Base-by-base conservation (phyloP, 371 early-diverging fungal species). In the Gilbertella persicaria region DNA sequence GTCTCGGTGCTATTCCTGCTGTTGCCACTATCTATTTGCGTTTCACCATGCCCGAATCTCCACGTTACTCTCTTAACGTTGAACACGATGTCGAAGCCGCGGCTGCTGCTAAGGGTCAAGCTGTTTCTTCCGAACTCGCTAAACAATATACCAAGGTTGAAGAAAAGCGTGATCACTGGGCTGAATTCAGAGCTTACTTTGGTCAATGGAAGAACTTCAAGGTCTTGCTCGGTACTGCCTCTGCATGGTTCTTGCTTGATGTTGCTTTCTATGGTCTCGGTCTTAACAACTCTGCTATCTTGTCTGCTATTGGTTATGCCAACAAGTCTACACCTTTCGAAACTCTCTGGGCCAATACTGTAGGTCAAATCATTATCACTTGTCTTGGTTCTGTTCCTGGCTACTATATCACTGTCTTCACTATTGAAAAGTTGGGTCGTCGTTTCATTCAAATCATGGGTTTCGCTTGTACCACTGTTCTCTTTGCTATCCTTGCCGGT, bases 31-130 rank as follows among this genome's bases (percentile, higher is more conserved):
- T 96, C 52, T 96, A 94, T 75, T 88, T 87, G 69, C 89, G 96
- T 47, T 71, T 94, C 64, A 93, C 91, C n/a, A 91, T 94, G 69
- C 92, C 93, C 25, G 96, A 96, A 74, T 92, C 96, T 30, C 94
- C 96, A 30, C 89, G 93, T 51, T 94, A 86, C 64, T 80, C 89
- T 20, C 80, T 88, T 28, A 89, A 93, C 60, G 84, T 91, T 45
- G 80, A 89, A 58, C 71, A 80, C 45, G 83, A 89, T 60, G 60
- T 80, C 17, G 82, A 84, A 60, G 81, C 76, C 52, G 88, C 90
- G 41, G 79, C 82, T 40, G 64, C 61, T 13, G 88, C 77, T 38
- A 76, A 76, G 56, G 77, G 73, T 41, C 77, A 73, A 60, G 28
- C 47, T 16, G 66, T 62, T 17, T 66, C 70, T 37, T 43, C 52